These are phyloP conservation scores for Saxophila tyrrhenica DNA, from an alignment of 495 filamentous ascomycete species.

Conservation along the genomic window DNA sequence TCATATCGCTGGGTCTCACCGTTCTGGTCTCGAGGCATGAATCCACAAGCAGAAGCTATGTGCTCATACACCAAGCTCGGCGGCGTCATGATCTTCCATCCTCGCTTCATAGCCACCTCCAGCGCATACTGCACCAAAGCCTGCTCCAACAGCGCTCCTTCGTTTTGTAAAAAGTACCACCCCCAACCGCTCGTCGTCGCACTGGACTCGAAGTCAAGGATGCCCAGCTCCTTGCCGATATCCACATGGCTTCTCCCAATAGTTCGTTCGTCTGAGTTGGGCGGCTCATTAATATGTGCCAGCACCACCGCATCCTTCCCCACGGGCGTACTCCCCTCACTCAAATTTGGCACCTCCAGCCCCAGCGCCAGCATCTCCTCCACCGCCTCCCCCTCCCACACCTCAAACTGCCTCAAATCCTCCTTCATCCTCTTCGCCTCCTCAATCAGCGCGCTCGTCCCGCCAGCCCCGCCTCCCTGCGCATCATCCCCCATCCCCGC, in stretches of 20 bases:
- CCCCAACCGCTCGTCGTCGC: conserved; percentile 81
- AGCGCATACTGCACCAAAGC: conserved; percentile 83
- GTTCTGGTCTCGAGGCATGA: conserved; percentile 81
- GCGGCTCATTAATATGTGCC: conserved; percentile 65
- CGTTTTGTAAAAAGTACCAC: conserved; percentile 89
- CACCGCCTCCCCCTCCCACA: conserved; percentile 45
- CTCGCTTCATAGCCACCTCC: conserved; percentile 50
- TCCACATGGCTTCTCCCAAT: conserved; percentile 48
- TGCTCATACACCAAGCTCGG: conserved; percentile 88
- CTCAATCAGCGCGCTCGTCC: conserved; percentile 40
- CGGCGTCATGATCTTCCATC: conserved; percentile 67
- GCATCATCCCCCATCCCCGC: conserved; percentile 17
- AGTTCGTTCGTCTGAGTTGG: conserved; percentile 37
- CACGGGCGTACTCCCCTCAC: conserved; percentile 60
- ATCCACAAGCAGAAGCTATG: conserved; percentile 81
- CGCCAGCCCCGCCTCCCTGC: conserved; percentile 17
- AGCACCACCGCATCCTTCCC: conserved; percentile 49
- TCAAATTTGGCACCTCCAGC: conserved; percentile 75
- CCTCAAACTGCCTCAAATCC: conserved; percentile 47
- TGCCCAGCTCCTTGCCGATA: conserved; percentile 64
- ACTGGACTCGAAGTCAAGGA: conserved; percentile 77
- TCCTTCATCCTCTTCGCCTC: conserved; percentile 63
- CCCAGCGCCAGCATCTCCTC: conserved; percentile 65
- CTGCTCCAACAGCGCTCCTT: conserved; percentile 82
- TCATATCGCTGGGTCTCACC: conserved; percentile 85